These are phyloP conservation scores for Phyllosticta citribraziliensis DNA, from an alignment of 2,329 filamentous ascomycete species.

Conservation along the genomic window DNA sequence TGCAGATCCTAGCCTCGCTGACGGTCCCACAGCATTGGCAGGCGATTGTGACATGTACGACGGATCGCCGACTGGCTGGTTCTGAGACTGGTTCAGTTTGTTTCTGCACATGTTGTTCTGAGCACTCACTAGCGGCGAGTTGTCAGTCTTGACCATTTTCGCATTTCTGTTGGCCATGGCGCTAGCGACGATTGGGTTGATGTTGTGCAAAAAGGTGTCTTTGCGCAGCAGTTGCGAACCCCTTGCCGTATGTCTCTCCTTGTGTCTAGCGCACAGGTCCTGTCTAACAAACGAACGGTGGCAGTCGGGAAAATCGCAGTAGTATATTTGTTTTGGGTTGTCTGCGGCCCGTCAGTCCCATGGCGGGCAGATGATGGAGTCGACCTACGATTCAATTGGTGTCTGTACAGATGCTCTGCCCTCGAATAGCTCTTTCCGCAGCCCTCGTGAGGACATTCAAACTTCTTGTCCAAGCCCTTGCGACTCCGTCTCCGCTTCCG, in stretches of 20 bases:
- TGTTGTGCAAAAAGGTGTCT: slow-evolving; percentile 52
- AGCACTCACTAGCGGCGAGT: slow-evolving; percentile 18
- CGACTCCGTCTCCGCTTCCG: slow-evolving; percentile 59
- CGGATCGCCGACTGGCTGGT: neutral
- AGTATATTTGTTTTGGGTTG: slow-evolving; percentile 88
- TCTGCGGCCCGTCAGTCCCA: slow-evolving; percentile 40
- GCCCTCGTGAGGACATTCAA: slow-evolving; percentile 64
- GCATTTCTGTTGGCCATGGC: slow-evolving; percentile 18
- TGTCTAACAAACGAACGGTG: slow-evolving; percentile 84
- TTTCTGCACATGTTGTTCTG: neutral
- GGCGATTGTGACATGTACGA: neutral
- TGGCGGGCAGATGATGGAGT: slow-evolving; percentile 7
- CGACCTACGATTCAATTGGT: slow-evolving; percentile 80
- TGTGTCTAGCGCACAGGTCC: slow-evolving; percentile 69
- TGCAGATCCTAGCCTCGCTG: neutral
- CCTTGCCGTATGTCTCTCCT: slow-evolving; percentile 45
- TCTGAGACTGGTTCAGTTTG: neutral
- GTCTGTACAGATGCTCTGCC: slow-evolving; percentile 91
- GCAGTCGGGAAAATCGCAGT: slow-evolving; percentile 87
- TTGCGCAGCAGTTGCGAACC: slow-evolving; percentile 65
- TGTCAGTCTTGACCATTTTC: slow-evolving; percentile 14
- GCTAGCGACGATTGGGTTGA: slow-evolving; percentile 32
- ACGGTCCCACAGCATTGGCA: neutral
- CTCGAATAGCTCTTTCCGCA: slow-evolving; percentile 96
- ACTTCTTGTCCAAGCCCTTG: slow-evolving; percentile 67